Evolutionary conservation across 495 filamentous ascomycete species (phyloP).

Genomic region (Penicillium goetzii): DNA sequence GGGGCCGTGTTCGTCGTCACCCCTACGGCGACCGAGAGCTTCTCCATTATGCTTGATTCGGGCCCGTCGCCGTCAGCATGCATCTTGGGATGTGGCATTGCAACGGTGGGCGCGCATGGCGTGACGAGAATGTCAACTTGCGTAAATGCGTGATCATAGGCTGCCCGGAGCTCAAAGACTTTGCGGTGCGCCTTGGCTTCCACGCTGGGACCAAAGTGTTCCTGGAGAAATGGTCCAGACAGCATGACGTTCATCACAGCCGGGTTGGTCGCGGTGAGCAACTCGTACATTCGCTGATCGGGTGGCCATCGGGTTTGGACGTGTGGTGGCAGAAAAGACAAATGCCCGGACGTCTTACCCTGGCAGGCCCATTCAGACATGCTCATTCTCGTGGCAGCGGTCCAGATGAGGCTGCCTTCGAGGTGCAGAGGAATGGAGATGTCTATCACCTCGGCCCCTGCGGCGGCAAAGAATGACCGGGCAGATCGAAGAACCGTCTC

Average conservation of each 20-base stretch:
- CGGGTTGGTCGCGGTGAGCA: not conserved
- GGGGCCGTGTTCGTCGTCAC: slow-evolving; percentile 54
- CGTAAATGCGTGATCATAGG: slow-evolving; percentile 42
- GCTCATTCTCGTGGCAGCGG: not conserved
- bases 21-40: slow-evolving; percentile 41
- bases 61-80: slow-evolving; percentile 3
- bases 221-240: slow-evolving; percentile 29
- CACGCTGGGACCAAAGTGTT: slow-evolving; percentile 27
- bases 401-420: not conserved
- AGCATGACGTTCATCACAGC: not conserved
- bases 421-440: not conserved
- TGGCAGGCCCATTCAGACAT: not conserved
- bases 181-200: slow-evolving; percentile 48
- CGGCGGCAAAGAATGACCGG: not conserved
- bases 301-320: not conserved
- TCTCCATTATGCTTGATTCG: slow-evolving; percentile 32
- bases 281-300: not conserved
- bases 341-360: not conserved
- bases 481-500: not conserved
- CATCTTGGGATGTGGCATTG: slow-evolving; percentile 35
- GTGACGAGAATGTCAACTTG: slow-evolving; percentile 49
- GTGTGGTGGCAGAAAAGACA: not conserved
- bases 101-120: slow-evolving; percentile 49
- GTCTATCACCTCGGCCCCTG: not conserved
- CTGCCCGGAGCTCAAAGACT: slow-evolving; percentile 44